These are phyloP conservation scores for Allium cepa DNA, from an alignment of 106 monocot species.

Conservation along the genomic window DNA sequence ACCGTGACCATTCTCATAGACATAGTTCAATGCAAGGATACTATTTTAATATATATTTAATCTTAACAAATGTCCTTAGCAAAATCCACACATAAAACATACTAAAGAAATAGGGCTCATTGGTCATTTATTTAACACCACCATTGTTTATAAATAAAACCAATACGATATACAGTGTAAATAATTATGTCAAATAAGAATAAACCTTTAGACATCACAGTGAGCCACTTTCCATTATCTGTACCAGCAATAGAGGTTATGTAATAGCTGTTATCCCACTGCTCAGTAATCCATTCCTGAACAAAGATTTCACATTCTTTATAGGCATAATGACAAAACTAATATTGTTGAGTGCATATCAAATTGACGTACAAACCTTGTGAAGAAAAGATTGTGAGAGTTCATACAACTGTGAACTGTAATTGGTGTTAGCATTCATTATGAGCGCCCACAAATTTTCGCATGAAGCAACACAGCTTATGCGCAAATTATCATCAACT, in stretches of 20 bases:
- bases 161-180: too few species aligned
- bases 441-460: constrained; percentile 74
- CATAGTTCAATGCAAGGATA: too few species aligned
- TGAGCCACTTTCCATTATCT: constrained; percentile 76
- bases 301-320: not conserved
- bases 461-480: constrained; percentile 70
- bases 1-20: too few species aligned
- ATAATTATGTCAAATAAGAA: too few species aligned
- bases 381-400: constrained; percentile 50
- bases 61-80: not conserved
- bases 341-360: too few species aligned
- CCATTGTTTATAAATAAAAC: too few species aligned
- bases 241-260: constrained; percentile 80
- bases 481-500: constrained; percentile 64
- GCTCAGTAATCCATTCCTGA: constrained; percentile 93
- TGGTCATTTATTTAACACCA: not conserved
- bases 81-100: not conserved
- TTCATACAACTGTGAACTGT: constrained; percentile 67
- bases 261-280: constrained; percentile 87
- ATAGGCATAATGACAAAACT: not conserved
- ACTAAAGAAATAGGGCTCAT: not conserved
- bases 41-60: too few species aligned
- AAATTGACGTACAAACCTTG: constrained; percentile 28
- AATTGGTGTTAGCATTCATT: constrained; percentile 84
- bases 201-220: constrained; percentile 88